Evolutionary conservation across 176 grass and related monocot species (phyloP), one percentile per base, ranked within the genome.

Genomic region (Cymbopogon citratus): DNA sequence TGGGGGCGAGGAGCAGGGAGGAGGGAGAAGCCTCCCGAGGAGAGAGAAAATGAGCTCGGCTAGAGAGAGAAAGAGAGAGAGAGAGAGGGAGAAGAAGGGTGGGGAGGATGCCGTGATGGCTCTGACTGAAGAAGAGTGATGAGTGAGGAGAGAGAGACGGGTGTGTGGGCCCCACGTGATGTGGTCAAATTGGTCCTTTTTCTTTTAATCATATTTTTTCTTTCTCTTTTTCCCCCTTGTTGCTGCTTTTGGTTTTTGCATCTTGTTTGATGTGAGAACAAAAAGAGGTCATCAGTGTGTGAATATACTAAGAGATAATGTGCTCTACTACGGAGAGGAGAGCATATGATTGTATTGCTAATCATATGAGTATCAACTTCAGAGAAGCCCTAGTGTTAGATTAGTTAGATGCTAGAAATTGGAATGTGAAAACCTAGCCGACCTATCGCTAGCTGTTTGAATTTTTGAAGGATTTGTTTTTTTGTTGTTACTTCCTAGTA

Each of bases 241-340:
- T 59, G 56, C 3, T 63, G 60, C 12, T 27, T 63, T 80, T 88
- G 65, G 80, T 74, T 84, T 74, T 76, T 33, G 76, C 51, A 81
- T 64, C 52, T 3, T 12, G 29, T 66, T 59, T 73, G 67, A 24
- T 60, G 54, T 81, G 77, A 52, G 77, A 81, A 85, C 77, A 85
- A 89, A 81, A 89, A 76, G 76, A 36, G 16, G 51, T 2, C 51
- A 80, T 70, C 84, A 70, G 54, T 52, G 39, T 15, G 76, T 41
- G 84, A 78, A 63, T 85, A 64, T 52, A 80, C 43, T 79, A 85
- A 25, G 65, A 40, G 78, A 69, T 80, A 80, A 28, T 69, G 65
- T 46, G 41, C 31, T 26, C 64, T 33, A n/a, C 31, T 33, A 33
- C 31, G 31, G 31, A 33, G 31, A 33, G 31, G 31, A 2, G 31